phyloP scores from a whole-genome alignment of 352 stramenopile genomes.

The Pythium coloratum region DNA sequence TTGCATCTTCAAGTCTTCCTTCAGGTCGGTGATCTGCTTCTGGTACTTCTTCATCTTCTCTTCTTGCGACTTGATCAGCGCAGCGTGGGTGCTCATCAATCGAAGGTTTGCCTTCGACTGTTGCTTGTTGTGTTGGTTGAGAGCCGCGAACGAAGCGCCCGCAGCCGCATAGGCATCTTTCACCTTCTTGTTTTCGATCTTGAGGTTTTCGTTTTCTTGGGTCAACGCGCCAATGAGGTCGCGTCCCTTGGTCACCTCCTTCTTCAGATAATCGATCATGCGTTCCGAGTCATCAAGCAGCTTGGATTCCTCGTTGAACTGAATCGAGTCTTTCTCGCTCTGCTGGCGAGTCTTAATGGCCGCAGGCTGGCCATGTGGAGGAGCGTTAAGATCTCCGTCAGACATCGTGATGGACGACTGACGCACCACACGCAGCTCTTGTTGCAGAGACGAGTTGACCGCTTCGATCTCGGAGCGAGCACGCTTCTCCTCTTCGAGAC shows the following conservation, averaged over 20 bases:
- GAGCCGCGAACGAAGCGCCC: slow-evolving; percentile 88
- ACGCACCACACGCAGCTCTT: slow-evolving; percentile 62
- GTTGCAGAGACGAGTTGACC: slow-evolving; percentile 71
- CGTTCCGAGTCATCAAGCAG: slow-evolving; percentile 80
- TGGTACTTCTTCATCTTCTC: slow-evolving; percentile 92
- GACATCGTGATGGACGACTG: slow-evolving; percentile 47
- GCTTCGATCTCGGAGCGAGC: slow-evolving; percentile 69
- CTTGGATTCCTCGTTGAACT: slow-evolving; percentile 52
- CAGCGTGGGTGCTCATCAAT: slow-evolving; percentile 85
- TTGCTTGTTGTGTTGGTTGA: slow-evolving; percentile 94
- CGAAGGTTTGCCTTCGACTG: slow-evolving; percentile 92
- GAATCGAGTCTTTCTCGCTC: slow-evolving; percentile 34
- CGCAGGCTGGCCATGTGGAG: slow-evolving; percentile 21
- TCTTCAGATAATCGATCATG: slow-evolving; percentile 84
- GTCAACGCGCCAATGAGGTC: slow-evolving; percentile 64
- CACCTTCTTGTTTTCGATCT: slow-evolving; percentile 87
- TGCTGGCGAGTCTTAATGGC: slow-evolving; percentile 25
- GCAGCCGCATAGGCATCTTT: slow-evolving; percentile 93
- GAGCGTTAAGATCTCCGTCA: slow-evolving; percentile 43
- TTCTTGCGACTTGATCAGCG: slow-evolving; percentile 85
- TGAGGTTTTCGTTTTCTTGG: slow-evolving; percentile 82
- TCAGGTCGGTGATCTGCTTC: slow-evolving; percentile 79
- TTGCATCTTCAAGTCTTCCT: slow-evolving; percentile 82
- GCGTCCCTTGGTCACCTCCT: slow-evolving; percentile 75
- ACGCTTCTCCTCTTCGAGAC: slow-evolving; percentile 78